Conservation (phyloP, 2,329 filamentous ascomycete species). For the Myriosclerotinia curreyana region DNA sequence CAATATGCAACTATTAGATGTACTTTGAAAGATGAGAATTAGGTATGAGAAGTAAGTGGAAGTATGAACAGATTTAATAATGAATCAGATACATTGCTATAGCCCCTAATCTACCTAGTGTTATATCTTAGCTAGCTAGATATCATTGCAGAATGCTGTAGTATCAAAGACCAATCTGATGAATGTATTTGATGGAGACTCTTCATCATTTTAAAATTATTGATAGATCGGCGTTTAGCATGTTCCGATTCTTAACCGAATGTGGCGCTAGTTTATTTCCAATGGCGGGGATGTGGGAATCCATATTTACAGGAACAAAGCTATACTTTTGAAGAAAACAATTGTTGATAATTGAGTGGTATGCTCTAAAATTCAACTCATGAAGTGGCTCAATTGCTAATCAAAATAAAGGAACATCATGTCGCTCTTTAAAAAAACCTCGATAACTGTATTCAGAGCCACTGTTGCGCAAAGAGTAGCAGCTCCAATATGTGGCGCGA, state of each 20-base stretch:
- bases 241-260: slow-evolving; percentile 5
- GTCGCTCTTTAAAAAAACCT: slow-evolving; percentile 38
- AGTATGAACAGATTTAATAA: too few species aligned
- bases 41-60: too few species aligned
- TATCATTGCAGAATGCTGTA: too few species aligned
- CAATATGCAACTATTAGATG: not conserved
- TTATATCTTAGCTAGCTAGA: too few species aligned
- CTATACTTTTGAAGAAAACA: slow-evolving; percentile 2
- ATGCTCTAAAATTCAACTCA: not conserved
- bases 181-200: not conserved
- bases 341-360: slow-evolving; percentile 18
- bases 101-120: too few species aligned
- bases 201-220: not conserved
- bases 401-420: slow-evolving; percentile 27
- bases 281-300: slow-evolving; percentile 11
- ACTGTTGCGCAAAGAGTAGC: slow-evolving; percentile 27
- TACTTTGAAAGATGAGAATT: too few species aligned
- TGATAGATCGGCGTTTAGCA: not conserved
- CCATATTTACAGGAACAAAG: slow-evolving; percentile 17
- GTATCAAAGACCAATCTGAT: too few species aligned
- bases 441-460: slow-evolving; percentile 31
- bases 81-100: too few species aligned
- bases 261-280: slow-evolving; percentile 11
- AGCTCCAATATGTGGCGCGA: slow-evolving; percentile 30
- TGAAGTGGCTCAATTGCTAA: slow-evolving; percentile 14